Evolutionary conservation across 176 grass and related monocot genomes (phyloP).

Genomic region (Typha latifolia): DNA sequence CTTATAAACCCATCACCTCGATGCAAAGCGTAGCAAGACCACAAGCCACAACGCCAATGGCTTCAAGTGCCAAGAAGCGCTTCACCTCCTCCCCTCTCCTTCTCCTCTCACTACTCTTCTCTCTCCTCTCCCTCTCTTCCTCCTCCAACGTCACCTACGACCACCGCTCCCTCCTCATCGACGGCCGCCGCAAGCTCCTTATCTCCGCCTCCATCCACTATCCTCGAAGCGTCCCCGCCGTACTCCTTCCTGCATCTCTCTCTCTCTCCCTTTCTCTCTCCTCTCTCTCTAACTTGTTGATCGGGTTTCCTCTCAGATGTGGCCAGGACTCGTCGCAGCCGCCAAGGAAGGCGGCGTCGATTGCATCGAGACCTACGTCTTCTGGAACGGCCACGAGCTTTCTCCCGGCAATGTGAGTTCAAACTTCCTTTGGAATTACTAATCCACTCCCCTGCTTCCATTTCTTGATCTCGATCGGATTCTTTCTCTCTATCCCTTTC

Average conservation of each 20-base stretch:
- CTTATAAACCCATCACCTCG: no score
- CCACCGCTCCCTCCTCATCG: slow-evolving; percentile 86
- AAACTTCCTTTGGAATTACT: background rate
- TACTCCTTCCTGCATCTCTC: slow-evolving; percentile 5
- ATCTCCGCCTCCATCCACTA: slow-evolving; percentile 99
- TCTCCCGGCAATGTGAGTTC: slow-evolving; percentile 64
- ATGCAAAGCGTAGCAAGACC: no score
- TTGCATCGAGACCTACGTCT: slow-evolving; percentile 88
- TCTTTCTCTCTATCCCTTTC: background rate
- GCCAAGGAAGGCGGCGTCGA: slow-evolving; percentile 85
- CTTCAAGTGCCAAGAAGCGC: background rate
- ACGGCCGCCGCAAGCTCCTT: slow-evolving; percentile 69
- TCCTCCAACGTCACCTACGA: slow-evolving; percentile 72
- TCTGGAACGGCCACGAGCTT: slow-evolving; percentile 95
- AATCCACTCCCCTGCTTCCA: background rate
- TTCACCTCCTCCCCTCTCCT: background rate
- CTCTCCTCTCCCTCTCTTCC: slow-evolving; percentile 11
- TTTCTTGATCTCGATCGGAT: background rate
- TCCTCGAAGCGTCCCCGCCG: slow-evolving; percentile 87
- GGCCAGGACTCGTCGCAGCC: slow-evolving; percentile 69
- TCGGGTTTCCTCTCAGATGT: slow-evolving; percentile 53
- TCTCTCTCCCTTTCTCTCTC: background rate
- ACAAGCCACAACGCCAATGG: background rate
- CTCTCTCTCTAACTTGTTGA: background rate
- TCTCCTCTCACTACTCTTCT: slow-evolving; percentile 25